Evolutionary conservation across 768 basidiomycete genomes (phyloP).

Genomic region (Hygrophoropsis aurantiaca): DNA sequence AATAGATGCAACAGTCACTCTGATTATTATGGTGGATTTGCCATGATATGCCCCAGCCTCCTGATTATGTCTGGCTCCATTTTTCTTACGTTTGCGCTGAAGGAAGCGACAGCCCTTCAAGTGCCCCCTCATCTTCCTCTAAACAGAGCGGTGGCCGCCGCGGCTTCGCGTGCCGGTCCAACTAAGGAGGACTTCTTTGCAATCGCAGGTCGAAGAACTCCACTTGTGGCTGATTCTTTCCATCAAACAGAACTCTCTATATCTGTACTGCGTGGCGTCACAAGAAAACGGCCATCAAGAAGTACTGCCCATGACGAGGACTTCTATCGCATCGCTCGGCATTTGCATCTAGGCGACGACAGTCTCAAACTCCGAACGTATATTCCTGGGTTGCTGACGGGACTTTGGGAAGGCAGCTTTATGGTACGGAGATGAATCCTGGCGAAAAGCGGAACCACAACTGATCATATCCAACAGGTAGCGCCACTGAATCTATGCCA

Average conservation of each 20-base stretch:
- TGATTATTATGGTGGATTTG: constrained; percentile 20
- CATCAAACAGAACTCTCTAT: constrained; percentile 23
- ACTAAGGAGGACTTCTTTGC: constrained; percentile 52
- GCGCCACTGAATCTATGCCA: constrained; percentile 22
- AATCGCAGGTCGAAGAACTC: constrained; percentile 43
- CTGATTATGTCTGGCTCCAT: constrained; percentile 40
- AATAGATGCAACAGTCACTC: not conserved
- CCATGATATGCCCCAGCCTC: constrained; percentile 34
- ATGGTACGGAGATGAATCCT: constrained; percentile 41
- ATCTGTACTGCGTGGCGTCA: constrained; percentile 29
- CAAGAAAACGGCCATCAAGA: constrained; percentile 33
- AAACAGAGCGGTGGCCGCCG: constrained; percentile 44
- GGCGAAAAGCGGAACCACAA: not conserved
- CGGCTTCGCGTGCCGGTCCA: constrained; percentile 47
- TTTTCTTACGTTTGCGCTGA: constrained; percentile 51
- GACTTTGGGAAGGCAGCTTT: constrained; percentile 61
- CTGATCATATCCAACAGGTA: constrained; percentile 23
- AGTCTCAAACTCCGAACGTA: constrained; percentile 30
- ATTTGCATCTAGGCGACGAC: constrained; percentile 11
- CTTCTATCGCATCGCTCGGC: constrained; percentile 34
- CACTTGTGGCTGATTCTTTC: constrained; percentile 48
- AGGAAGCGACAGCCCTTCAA: constrained; percentile 43
- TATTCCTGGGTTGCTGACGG: constrained; percentile 48
- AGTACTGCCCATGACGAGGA: constrained; percentile 35
- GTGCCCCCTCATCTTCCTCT: constrained; percentile 52